Base-by-base conservation (phyloP, 441 rosid species). In the Syzygium syzygioides region DNA sequence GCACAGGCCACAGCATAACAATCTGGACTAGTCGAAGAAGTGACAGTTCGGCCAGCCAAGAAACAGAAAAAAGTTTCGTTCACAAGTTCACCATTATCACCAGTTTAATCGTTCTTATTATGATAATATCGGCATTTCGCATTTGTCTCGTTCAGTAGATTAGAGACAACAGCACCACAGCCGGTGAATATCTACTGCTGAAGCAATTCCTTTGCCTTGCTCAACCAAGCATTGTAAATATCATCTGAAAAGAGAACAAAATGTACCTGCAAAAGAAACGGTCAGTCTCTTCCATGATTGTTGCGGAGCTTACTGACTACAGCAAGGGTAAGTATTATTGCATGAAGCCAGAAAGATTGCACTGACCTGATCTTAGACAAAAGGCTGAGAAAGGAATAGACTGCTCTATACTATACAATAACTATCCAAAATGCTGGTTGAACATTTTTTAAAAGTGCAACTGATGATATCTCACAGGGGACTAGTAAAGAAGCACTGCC, bases 191-290 rank as follows among this genome's bases (percentile, higher is more conserved):
- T 76, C 86, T 91, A 92, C 85, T 91, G 85, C 90, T 90, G 90
- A 84, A 95, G 95, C 89, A 94, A 86, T 80, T 96, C 95, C 91
- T 92, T 93, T 53, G 99, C 99, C 90, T 94, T 95, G 91, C 89
- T 91, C 88, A 94, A 55, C 99, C 99, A 97, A 79, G 88, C 93
- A 79, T 90, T 87, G 62, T 90, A 93, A 53, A 94, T 92, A 30
- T 96, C 93, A 57, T 95, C 97, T 1, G 91, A 86, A 89, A 97
- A 95, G 90, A 96, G 92, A 79, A 96, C 97, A 90, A 96, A 95
- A 89, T 97, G 97, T 87, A 96, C 97, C 99, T 97, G 94, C 90
- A 59, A 66, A 79, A 79, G 37, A 52, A 55, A 85, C 4, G 3
- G 62, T 56, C 59, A 52, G 30, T 23, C 48, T 45, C 52, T 83